phyloP scores from a whole-genome alignment of 225 moss, liverwort and hornwort species.

The Ulota crispa region DNA sequence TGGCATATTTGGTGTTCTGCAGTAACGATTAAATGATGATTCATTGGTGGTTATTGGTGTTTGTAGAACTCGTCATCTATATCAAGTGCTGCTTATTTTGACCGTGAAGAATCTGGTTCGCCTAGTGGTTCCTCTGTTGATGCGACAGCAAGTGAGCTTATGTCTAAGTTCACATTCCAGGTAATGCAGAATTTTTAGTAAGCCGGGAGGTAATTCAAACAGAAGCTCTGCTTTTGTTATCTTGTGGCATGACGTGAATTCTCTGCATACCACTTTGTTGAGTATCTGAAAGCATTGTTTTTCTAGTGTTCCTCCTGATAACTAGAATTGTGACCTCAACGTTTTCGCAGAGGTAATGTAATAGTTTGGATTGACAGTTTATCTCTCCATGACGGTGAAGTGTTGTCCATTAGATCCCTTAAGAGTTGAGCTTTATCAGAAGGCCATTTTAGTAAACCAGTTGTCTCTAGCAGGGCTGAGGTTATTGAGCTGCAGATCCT shows the following conservation, averaged over 20 bases:
- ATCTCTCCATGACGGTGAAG: background rate
- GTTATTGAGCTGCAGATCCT: background rate
- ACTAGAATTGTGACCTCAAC: background rate
- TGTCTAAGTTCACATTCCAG: constrained; percentile 96
- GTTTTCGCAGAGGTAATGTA: background rate
- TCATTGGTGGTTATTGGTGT: constrained; percentile 18
- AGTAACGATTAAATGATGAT: background rate
- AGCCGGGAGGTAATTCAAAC: background rate
- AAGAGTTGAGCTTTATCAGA: background rate
- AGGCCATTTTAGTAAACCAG: background rate
- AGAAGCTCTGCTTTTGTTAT: background rate
- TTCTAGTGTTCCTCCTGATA: background rate
- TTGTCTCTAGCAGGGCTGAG: background rate
- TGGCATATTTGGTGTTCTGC: background rate
- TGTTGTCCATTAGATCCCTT: background rate
- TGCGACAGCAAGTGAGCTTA: constrained; percentile 83
- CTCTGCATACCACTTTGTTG: background rate
- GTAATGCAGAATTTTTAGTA: constrained; percentile 29
- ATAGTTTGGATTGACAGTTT: background rate
- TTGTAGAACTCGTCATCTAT: constrained; percentile 87
- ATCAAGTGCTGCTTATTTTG: constrained; percentile 97
- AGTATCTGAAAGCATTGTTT: background rate
- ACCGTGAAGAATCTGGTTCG: constrained; percentile 72
- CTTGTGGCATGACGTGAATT: background rate
- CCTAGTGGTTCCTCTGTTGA: constrained; percentile 70